These are phyloP conservation scores for Neohortaea acidophila DNA, from an alignment of 495 filamentous ascomycete species.

Conservation along the genomic window DNA sequence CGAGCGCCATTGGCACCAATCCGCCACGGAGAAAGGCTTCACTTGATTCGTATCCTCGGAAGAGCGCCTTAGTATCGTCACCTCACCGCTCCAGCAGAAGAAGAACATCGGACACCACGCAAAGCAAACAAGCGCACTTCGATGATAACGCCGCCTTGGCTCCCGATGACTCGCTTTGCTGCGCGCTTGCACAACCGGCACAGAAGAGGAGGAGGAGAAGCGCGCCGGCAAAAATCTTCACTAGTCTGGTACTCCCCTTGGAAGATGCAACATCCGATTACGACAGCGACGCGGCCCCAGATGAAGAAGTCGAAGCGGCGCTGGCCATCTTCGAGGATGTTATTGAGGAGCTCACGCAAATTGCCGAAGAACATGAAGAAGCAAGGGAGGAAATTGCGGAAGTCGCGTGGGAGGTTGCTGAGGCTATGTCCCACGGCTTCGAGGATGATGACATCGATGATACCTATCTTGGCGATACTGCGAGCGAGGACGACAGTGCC, in stretches of 20 bases:
- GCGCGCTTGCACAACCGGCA: too few relatives aligned
- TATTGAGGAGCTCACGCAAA: not conserved
- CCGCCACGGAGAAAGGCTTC: too few relatives aligned
- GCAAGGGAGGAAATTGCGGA: not conserved
- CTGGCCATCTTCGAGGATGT: not conserved
- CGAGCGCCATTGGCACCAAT: too few relatives aligned
- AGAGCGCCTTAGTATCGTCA: conserved; percentile 3
- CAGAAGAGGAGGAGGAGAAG: too few relatives aligned
- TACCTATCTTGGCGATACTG: not conserved
- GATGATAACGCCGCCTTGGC: too few relatives aligned
- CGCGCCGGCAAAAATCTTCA: too few relatives aligned
- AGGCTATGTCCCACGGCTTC: not conserved
- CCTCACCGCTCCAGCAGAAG: conserved; percentile 3
- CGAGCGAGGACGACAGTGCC: not conserved
- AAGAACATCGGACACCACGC: not conserved
- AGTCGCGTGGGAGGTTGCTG: not conserved
- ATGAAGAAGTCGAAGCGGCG: not conserved
- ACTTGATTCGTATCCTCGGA: conserved; percentile 2
- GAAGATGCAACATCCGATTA: too few relatives aligned
- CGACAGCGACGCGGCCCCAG: too few relatives aligned
- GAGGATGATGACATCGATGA: conserved; percentile 1
- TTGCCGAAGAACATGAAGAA: conserved; percentile 4
- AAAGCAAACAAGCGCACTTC: conserved; percentile 5
- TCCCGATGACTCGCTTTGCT: too few relatives aligned
- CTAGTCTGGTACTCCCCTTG: too few relatives aligned